Conservation (phyloP, 352 stramenopile species). For the Phytophthora capsici region DNA sequence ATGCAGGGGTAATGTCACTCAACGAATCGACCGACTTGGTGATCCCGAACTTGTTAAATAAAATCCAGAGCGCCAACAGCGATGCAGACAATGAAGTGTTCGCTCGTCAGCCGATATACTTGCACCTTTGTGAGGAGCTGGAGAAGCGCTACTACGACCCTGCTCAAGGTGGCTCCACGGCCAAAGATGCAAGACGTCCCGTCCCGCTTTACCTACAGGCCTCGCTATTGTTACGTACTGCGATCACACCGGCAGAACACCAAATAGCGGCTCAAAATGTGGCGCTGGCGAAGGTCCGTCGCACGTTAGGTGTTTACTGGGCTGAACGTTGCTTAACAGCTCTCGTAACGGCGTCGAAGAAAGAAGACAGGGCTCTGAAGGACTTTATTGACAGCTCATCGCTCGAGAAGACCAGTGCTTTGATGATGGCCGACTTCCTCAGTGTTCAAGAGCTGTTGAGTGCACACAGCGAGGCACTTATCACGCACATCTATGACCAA, state of each 20-base stretch:
- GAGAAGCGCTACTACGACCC: conserved; percentile 51
- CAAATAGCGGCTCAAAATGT: conserved; percentile 48
- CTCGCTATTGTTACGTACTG: conserved; percentile 63
- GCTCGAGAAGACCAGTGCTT: conserved; percentile 57
- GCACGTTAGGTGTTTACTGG: conserved; percentile 66
- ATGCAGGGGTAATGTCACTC: conserved; percentile 57
- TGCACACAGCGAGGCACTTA: conserved; percentile 38
- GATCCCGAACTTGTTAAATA: conserved; percentile 65
- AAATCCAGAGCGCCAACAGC: conserved; percentile 45
- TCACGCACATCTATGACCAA: conserved; percentile 69
- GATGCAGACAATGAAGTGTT: conserved; percentile 25
- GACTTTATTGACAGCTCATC: conserved; percentile 35
- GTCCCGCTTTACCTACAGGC: conserved; percentile 62
- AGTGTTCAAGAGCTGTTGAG: conserved; percentile 63
- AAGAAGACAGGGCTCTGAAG: conserved; percentile 24
- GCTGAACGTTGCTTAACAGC: conserved; percentile 62
- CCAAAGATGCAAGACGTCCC: neutral
- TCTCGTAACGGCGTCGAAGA: conserved; percentile 49
- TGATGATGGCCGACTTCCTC: conserved; percentile 85
- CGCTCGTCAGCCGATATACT: conserved; percentile 62
- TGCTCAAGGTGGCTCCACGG: neutral
- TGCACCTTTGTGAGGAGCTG: conserved; percentile 65
- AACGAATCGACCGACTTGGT: conserved; percentile 54
- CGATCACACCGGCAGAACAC: conserved; percentile 59
- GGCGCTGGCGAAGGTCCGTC: conserved; percentile 47